Percentiles rank a stretch among this genome's conserved stretches.
These are phyloP conservation scores for Pythium aphanidermatum DNA, from an alignment of 352 stramenopile species.

Conservation along the genomic window DNA sequence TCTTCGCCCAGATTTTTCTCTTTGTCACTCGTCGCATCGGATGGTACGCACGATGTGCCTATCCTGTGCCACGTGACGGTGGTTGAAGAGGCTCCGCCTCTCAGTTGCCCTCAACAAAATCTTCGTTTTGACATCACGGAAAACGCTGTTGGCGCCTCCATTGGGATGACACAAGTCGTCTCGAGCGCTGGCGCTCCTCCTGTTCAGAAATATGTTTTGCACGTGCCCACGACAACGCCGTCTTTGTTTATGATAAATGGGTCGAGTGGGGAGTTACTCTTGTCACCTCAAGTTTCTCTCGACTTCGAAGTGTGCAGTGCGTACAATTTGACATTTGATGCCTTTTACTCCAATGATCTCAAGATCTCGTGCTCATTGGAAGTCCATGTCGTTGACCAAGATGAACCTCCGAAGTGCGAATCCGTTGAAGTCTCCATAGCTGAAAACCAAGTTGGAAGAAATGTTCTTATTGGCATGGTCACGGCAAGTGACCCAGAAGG, in stretches of 20 bases:
- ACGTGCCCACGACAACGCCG: background rate
- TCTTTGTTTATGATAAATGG: slow-evolving; percentile 29
- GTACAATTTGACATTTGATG: slow-evolving; percentile 31
- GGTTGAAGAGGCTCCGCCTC: slow-evolving; percentile 25
- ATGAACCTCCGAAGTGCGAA: slow-evolving; percentile 38
- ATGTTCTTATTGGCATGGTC: slow-evolving; percentile 13
- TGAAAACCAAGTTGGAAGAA: slow-evolving; percentile 25
- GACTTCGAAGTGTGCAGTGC: slow-evolving; percentile 30
- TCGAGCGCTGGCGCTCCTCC: no score
- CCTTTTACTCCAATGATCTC: slow-evolving; percentile 23
- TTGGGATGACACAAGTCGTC: no score
- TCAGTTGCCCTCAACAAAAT: slow-evolving; percentile 20
- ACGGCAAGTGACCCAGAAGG: slow-evolving; percentile 18
- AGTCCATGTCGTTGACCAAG: slow-evolving; percentile 36
- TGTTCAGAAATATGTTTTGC: no score
- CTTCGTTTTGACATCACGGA: slow-evolving; percentile 5
- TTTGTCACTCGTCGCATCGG: slow-evolving; percentile 5
- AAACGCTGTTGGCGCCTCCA: slow-evolving; percentile 6
- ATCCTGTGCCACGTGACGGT: slow-evolving; percentile 20
- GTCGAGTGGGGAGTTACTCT: slow-evolving; percentile 25
- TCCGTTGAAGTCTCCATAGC: slow-evolving; percentile 13
- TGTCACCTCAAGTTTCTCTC: slow-evolving; percentile 23
- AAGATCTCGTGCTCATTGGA: slow-evolving; percentile 35
- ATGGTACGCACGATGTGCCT: slow-evolving; percentile 18
- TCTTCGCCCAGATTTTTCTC: slow-evolving; percentile 13